Evolutionary conservation across 1,139 yeast species (phyloP).

Genomic region (Yarrowia galli): DNA sequence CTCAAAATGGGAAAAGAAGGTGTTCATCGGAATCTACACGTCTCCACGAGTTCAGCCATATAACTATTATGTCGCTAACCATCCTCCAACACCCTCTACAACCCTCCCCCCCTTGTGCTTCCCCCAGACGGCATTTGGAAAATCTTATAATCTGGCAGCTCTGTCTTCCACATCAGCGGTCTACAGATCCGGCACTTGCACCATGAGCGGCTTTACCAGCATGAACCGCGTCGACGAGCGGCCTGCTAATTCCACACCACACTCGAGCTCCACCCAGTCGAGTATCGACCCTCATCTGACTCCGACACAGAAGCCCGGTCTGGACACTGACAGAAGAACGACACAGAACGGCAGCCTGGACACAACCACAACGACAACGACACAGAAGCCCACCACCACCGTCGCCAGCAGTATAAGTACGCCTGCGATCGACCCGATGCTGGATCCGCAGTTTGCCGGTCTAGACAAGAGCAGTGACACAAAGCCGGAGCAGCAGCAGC

Average conservation of each 20-base stretch:
- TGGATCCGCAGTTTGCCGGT: not conserved
- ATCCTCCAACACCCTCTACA: not conserved
- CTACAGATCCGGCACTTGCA: not conserved
- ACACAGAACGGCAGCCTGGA: not conserved
- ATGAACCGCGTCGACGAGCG: conserved; percentile 6
- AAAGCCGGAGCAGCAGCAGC: not conserved
- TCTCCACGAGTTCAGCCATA: not conserved
- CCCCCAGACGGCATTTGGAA: not conserved
- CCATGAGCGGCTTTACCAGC: conserved; percentile 29
- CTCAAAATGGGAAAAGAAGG: not conserved
- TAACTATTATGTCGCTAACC: not conserved
- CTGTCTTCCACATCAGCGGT: not conserved
- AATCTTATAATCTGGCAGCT: conserved; percentile 15
- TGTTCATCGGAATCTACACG: not conserved
- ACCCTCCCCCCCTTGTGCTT: not conserved
- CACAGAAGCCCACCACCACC: not conserved
- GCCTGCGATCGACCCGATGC: not conserved
- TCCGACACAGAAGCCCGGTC: not conserved
- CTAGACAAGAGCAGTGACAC: not conserved
- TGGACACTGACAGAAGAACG: not conserved
- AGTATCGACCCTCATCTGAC: not conserved
- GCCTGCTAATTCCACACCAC: not conserved
- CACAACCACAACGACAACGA: not conserved
- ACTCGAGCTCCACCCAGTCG: too few species aligned
- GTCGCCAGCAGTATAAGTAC: not conserved